Conservation (phyloP, 768 basidiomycete species). For the Rhizopogon roseolus region DNA sequence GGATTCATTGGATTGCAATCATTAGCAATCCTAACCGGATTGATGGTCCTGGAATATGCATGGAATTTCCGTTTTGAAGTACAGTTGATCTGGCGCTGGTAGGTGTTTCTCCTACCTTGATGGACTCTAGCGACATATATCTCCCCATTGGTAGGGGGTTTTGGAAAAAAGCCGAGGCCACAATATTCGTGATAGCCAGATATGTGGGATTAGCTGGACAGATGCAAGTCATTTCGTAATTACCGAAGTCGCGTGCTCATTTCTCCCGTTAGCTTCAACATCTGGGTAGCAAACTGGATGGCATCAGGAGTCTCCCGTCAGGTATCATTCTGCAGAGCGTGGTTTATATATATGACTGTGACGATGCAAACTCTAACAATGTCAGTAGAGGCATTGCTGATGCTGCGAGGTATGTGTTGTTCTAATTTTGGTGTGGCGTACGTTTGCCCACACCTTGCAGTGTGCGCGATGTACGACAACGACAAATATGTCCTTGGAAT, state of each 20-base stretch:
- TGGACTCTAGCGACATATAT: neutral
- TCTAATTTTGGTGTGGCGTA: neutral
- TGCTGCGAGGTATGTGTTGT: conserved; percentile 11
- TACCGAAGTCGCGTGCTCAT: neutral
- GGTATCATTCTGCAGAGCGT: conserved; percentile 6
- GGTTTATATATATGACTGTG: conserved; percentile 14
- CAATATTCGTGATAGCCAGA: conserved; percentile 8
- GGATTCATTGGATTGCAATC: neutral
- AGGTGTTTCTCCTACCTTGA: neutral
- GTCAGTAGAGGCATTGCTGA: conserved; percentile 9
- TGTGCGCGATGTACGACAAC: conserved; percentile 11
- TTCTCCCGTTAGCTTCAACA: conserved; percentile 11
- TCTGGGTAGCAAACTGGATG: conserved; percentile 18
- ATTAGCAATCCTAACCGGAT: conserved; percentile 4
- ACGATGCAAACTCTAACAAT: conserved; percentile 11
- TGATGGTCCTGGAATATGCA: conserved; percentile 14
- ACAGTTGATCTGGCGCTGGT: conserved; percentile 16
- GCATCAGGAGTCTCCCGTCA: conserved; percentile 1
- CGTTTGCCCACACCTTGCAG: neutral
- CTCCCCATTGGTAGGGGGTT: neutral
- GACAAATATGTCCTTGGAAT: conserved; percentile 5
- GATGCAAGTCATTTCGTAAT: conserved; percentile 7
- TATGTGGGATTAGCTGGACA: conserved; percentile 14
- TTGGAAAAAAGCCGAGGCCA: neutral
- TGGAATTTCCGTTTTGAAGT: conserved; percentile 12